These are phyloP conservation scores for Pezicula radicicola DNA, from an alignment of 2,329 filamentous ascomycete genomes.

Conservation along the genomic window DNA sequence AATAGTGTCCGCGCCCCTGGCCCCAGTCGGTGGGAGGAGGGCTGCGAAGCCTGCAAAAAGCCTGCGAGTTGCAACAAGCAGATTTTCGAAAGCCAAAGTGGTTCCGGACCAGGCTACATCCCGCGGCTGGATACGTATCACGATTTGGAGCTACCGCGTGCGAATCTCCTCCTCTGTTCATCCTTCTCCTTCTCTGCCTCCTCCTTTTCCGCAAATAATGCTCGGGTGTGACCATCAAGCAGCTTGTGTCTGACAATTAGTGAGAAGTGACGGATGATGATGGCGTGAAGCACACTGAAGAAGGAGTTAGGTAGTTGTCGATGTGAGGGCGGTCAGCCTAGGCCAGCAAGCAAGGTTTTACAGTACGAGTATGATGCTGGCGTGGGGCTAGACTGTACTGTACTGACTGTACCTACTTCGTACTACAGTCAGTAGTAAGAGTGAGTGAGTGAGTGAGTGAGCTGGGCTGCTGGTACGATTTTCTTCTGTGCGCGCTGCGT, in stretches of 20 bases:
- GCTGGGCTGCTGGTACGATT: background rate
- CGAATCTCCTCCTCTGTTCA: background rate
- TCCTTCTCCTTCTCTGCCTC: background rate
- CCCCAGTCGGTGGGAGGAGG: background rate
- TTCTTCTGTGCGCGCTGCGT: no score
- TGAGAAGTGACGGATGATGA: background rate
- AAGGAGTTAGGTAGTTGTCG: background rate
- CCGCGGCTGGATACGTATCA: conserved; percentile 22
- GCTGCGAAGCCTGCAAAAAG: no score
- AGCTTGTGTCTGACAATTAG: background rate
- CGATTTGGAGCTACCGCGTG: background rate
- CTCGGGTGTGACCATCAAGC: background rate
- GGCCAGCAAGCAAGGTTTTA: background rate
- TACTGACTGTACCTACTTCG: background rate
- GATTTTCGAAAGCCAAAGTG: conserved; percentile 14
- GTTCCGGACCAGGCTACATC: conserved; percentile 21
- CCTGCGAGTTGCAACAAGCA: conserved; percentile 16
- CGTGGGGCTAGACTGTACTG: background rate
- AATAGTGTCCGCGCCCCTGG: conserved; percentile 21
- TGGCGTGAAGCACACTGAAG: background rate
- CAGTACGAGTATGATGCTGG: background rate
- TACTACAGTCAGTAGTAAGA: no score
- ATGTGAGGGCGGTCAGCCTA: background rate
- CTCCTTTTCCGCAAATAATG: background rate
- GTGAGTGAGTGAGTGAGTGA: background rate